Percentiles rank a stretch among this genome's conserved stretches.
phyloP scores from a whole-genome alignment of 768 basidiomycete genomes.

The Exidia glandulosa region DNA sequence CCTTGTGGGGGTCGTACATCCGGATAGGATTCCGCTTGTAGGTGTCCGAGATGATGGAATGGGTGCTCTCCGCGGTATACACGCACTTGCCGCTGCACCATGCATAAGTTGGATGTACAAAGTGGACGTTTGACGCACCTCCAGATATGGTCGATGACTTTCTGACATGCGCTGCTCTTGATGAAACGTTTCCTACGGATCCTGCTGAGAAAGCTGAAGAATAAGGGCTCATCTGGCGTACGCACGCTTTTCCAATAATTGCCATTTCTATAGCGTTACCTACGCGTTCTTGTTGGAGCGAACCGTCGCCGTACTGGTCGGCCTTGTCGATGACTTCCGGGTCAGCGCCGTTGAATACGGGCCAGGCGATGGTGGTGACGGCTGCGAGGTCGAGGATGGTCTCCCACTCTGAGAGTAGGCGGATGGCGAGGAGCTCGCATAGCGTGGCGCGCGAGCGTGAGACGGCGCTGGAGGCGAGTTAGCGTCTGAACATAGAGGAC shows the following conservation, averaged over 20 bases:
- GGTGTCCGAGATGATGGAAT: slow-evolving; percentile 85
- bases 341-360: slow-evolving; percentile 68
- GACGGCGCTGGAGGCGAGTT: slow-evolving; percentile 26
- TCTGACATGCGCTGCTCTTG: slow-evolving; percentile 80
- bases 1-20: slow-evolving; percentile 90
- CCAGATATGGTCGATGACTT: slow-evolving; percentile 79
- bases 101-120: slow-evolving; percentile 1
- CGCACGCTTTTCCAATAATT: slow-evolving; percentile 76
- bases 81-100: slow-evolving; percentile 72
- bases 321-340: slow-evolving; percentile 44
- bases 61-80: slow-evolving; percentile 78
- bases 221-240: no score
- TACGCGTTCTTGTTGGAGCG: slow-evolving; percentile 64
- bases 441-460: slow-evolving; percentile 68
- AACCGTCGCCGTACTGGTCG: slow-evolving; percentile 46
- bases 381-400: slow-evolving; percentile 57
- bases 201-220: no score
- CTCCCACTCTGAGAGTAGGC: slow-evolving; percentile 60
- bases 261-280: slow-evolving; percentile 93
- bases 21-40: slow-evolving; percentile 89
- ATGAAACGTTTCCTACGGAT: slow-evolving; percentile 86
- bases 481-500: no score
- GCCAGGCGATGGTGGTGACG: slow-evolving; percentile 71
- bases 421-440: slow-evolving; percentile 84
- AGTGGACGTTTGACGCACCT: slow-evolving; percentile 31